Conservation (phyloP, 2,329 filamentous ascomycete genomes). For the Aureobasidium zeae region DNA sequence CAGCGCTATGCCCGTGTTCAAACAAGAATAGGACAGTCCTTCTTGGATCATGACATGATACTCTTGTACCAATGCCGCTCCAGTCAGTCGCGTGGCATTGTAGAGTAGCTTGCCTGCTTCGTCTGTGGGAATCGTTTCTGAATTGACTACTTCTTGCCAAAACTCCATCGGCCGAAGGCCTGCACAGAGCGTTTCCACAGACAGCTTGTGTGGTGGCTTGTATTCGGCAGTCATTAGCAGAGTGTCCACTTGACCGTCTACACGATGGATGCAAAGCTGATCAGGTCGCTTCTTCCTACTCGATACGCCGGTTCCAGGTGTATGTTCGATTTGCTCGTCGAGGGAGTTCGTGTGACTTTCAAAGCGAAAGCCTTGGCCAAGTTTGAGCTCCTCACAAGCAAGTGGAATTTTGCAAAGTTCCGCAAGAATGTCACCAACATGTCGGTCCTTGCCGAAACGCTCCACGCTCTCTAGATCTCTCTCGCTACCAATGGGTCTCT, state of each 20-base stretch:
- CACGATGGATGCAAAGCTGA: constrained; percentile 8
- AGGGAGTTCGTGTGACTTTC: constrained; percentile 10
- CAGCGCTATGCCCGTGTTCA: constrained; percentile 21
- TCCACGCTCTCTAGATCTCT: constrained; percentile 12
- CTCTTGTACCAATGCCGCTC: constrained; percentile 22
- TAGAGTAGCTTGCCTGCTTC: constrained; percentile 18
- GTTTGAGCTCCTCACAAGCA: constrained; percentile 8
- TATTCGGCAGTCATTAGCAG: constrained; percentile 19
- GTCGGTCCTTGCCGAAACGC: constrained; percentile 7
- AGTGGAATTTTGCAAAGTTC: constrained; percentile 6
- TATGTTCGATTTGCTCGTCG: constrained; percentile 2
- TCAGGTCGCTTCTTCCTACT: constrained; percentile 8
- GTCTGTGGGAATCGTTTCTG: constrained; percentile 17
- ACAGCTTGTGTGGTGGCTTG: constrained; percentile 22
- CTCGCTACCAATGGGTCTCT: constrained; percentile 13
- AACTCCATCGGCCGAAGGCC: constrained; percentile 19
- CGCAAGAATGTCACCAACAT: constrained; percentile 7
- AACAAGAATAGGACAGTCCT: constrained; percentile 24
- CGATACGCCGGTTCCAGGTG: not conserved
- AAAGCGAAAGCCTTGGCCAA: constrained; percentile 13
- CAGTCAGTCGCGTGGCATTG: constrained; percentile 21
- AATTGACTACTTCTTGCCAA: constrained; percentile 20
- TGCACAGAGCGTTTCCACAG: constrained; percentile 15
- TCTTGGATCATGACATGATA: constrained; percentile 27
- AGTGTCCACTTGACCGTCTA: constrained; percentile 5